phyloP scores from a whole-genome alignment of 2,329 filamentous ascomycete species.

The Cadophora sp. region DNA sequence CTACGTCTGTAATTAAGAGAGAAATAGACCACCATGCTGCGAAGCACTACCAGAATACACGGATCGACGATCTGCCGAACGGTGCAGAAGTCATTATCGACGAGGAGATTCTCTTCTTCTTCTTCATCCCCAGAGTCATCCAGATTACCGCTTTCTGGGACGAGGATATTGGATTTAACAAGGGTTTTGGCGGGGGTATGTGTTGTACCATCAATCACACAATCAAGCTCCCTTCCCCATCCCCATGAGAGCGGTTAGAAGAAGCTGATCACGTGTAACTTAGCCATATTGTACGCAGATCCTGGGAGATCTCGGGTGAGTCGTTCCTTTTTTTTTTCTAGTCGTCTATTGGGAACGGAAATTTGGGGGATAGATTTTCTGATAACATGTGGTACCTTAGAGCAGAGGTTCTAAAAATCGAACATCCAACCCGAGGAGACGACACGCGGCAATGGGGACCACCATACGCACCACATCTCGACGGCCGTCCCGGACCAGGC shows the following conservation, averaged over 20 bases:
- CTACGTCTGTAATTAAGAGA: too few relatives aligned
- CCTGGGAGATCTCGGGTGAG: slow-evolving; percentile 89
- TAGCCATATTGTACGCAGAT: slow-evolving; percentile 98
- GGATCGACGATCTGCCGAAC: neutral
- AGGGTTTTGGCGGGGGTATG: slow-evolving; percentile 85
- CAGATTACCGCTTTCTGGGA: slow-evolving; percentile 74
- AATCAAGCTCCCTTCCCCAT: too few relatives aligned
- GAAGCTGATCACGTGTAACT: slow-evolving; percentile 25
- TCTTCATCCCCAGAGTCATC: slow-evolving; percentile 11
- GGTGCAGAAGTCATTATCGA: neutral
- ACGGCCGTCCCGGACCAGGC: slow-evolving; percentile 71
- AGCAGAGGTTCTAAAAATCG: slow-evolving; percentile 94
- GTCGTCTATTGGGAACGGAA: too few relatives aligned
- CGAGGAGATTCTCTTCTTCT: slow-evolving; percentile 14
- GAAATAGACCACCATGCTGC: slow-evolving; percentile 24
- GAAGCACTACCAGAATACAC: slow-evolving; percentile 10
- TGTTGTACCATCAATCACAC: neutral
- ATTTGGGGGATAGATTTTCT: slow-evolving; percentile 34
- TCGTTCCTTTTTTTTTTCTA: slow-evolving; percentile 13
- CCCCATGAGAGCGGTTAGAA: neutral
- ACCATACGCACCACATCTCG: slow-evolving; percentile 80
- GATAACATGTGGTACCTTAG: slow-evolving; percentile 54
- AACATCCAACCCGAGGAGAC: slow-evolving; percentile 87
- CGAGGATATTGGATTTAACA: slow-evolving; percentile 92
- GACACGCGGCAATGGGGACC: slow-evolving; percentile 96